Conservation (phyloP, 2,329 filamentous ascomycete genomes). For the Neofusicoccum laricinum region DNA sequence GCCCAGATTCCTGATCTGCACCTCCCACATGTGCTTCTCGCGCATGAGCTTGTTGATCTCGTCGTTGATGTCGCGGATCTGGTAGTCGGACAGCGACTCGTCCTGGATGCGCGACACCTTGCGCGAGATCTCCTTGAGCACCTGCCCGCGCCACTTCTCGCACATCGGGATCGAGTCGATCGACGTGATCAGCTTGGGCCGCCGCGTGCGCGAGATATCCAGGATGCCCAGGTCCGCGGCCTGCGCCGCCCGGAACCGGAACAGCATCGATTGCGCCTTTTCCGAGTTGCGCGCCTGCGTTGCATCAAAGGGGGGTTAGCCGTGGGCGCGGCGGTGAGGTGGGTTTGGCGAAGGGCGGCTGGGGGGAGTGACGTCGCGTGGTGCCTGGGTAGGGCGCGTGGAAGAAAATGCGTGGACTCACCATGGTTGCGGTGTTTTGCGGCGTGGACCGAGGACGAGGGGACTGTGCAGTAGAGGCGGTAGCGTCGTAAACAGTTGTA, state of each 20-base stretch:
- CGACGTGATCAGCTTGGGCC: conserved; percentile 86
- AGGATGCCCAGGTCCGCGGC: conserved; percentile 94
- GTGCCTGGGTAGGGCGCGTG: not conserved
- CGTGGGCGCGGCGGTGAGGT: not conserved
- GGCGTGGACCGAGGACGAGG: not conserved
- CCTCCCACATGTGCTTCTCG: conserved; percentile 99
- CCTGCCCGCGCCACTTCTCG: conserved; percentile 98
- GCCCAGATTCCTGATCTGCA: conserved; percentile 91
- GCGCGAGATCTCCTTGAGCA: conserved; percentile 93
- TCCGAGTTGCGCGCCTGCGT: conserved; percentile 90
- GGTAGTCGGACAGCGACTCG: conserved; percentile 84
- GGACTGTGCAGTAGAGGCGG: not conserved
- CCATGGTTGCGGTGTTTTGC: conserved; percentile 8
- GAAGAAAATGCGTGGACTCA: conserved; percentile 3
- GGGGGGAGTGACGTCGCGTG: not conserved
- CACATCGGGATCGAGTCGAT: conserved; percentile 80
- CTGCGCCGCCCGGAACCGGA: conserved; percentile 97
- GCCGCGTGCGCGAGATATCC: conserved; percentile 83
- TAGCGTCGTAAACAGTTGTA: not conserved
- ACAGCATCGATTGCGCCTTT: conserved; percentile 99
- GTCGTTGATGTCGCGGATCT: conserved; percentile 96
- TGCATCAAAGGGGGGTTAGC: conserved; percentile 21
- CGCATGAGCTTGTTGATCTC: conserved; percentile 99
- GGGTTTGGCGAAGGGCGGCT: not conserved
- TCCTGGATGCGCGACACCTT: conserved; percentile 98